phyloP scores from a whole-genome alignment of 352 stramenopile species.

The Poterioochromonas sp. region DNA sequence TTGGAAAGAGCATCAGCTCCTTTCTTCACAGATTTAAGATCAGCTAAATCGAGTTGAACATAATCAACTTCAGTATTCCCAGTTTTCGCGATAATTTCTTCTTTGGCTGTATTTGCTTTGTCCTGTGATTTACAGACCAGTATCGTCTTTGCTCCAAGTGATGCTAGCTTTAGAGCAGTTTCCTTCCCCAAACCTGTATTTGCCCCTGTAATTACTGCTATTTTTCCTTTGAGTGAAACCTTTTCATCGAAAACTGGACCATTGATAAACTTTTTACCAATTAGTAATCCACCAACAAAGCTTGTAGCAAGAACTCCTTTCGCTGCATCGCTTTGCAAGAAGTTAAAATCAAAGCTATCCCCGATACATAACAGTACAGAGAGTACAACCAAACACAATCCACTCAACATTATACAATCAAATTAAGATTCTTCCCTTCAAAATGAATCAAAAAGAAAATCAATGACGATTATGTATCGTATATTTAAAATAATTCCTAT shows the following conservation, averaged over 20 bases:
- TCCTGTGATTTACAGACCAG: background rate
- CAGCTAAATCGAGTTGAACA: constrained; percentile 39
- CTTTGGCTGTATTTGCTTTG: background rate
- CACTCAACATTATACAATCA: too few species aligned
- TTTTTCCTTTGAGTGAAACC: background rate
- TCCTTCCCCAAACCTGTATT: constrained; percentile 23
- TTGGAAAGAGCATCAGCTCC: constrained; percentile 12
- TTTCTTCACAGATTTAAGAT: constrained; percentile 35
- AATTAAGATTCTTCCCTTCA: too few species aligned
- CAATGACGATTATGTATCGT: too few species aligned
- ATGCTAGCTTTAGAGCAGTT: background rate
- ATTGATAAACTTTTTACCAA: background rate
- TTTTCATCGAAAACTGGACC: background rate
- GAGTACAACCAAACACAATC: too few species aligned
- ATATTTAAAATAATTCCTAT: too few species aligned
- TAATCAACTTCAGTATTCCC: background rate
- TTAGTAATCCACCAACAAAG: background rate
- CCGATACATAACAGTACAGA: too few species aligned
- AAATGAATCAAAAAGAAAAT: too few species aligned
- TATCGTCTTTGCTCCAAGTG: background rate
- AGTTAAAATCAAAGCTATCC: too few species aligned
- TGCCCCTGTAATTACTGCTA: background rate
- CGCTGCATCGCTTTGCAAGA: too few species aligned
- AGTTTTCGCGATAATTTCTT: constrained; percentile 5
- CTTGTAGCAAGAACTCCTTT: background rate